A percentile compares a stretch with the other conserved stretches of the same genome.
Evolutionary conservation across 1,284 basidiomycete genomes (phyloP).

Genomic region (Leccinum angustisporum): DNA sequence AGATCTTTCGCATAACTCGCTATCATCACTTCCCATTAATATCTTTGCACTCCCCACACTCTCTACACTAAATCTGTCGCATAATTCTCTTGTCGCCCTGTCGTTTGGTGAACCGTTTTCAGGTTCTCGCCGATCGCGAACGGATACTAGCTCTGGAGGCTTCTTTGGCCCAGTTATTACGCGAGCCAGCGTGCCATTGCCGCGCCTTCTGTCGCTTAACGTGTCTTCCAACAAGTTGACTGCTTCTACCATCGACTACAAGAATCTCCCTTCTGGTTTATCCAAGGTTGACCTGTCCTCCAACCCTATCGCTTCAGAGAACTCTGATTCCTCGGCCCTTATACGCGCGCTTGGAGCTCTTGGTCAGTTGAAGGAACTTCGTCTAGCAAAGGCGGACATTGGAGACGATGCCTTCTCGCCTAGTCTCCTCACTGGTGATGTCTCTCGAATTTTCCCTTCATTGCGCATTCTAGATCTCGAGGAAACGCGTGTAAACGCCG

Average conservation of each 20-base stretch:
- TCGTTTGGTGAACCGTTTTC: conserved; percentile 59
- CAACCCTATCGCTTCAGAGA: conserved; percentile 49
- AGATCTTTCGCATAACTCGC: conserved; percentile 69
- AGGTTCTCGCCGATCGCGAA: conserved; percentile 28
- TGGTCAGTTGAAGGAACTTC: conserved; percentile 56
- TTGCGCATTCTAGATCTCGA: conserved; percentile 62
- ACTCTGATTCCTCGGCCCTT: conserved; percentile 21
- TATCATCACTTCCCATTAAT: conserved; percentile 59
- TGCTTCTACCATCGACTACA: conserved; percentile 51
- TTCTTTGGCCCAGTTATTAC: conserved; percentile 64
- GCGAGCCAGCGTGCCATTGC: conserved; percentile 61
- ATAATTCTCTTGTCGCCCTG: conserved; percentile 61
- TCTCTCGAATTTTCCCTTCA: conserved; percentile 43
- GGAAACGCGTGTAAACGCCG: conserved; percentile 55
- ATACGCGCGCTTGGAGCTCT: conserved; percentile 46
- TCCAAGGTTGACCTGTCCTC: conserved; percentile 51
- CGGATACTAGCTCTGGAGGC: conserved; percentile 41
- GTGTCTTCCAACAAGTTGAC: conserved; percentile 64
- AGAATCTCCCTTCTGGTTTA: conserved; percentile 47
- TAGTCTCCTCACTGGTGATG: conserved; percentile 37
- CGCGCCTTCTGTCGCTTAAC: conserved; percentile 57
- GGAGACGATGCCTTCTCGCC: conserved; percentile 57
- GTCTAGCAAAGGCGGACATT: conserved; percentile 55
- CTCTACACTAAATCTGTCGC: conserved; percentile 63
- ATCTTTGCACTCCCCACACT: conserved; percentile 69